Evolutionary conservation across 768 basidiomycete species (phyloP), one percentile per base, ranked within the genome.

Genomic region (Trametes punicea): DNA sequence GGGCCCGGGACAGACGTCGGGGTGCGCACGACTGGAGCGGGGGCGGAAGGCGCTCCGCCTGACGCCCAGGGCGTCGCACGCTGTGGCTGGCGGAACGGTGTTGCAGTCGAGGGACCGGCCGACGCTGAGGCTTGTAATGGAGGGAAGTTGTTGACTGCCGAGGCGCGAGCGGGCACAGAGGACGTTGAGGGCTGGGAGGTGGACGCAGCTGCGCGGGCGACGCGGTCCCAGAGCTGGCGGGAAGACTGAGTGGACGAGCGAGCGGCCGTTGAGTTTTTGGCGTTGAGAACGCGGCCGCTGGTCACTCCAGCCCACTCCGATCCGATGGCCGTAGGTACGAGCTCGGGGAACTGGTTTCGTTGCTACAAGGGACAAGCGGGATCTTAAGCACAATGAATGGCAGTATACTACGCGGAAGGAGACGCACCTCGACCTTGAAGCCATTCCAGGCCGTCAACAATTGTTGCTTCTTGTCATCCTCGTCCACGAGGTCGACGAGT

Each of bases 311-410:
- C 85, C 61, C 88, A 95, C 40, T 83, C 84, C 0, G 82, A 74
- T 8, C 87, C 85, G 0, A 78, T 67, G 2, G 81, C 69, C 3
- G 77, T 75, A 4, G 86, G 84, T 0, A 77, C 69, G 4, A 94
- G 77, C 46, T 92, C 86, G 0, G 93, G 93, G 73, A 93, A 93
- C 62, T 93, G 84, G 67, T 84, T 82, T 18, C 85, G 87, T 84
- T 90, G 88, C 89, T 93, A 59, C 4, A 46, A 3, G 20, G 13
- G 13, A 34, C 13, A n/a, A 8, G 15, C 3, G 39, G 31, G 11
- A 31, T 30, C 10, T n/a, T 51, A 13, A 51, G 29, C 50, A 41
- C 6, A 10, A n/a, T 3, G 20, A 16, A 16, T 6, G 16, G 7
- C 9, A 2, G 34, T 23, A 10, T 27, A 16, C 29, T 25, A 29